A percentile compares a stretch with the other conserved stretches of the same genome.
These are phyloP conservation scores for Globisporangium barbulae DNA, from an alignment of 352 stramenopile genomes.

Conservation along the genomic window DNA sequence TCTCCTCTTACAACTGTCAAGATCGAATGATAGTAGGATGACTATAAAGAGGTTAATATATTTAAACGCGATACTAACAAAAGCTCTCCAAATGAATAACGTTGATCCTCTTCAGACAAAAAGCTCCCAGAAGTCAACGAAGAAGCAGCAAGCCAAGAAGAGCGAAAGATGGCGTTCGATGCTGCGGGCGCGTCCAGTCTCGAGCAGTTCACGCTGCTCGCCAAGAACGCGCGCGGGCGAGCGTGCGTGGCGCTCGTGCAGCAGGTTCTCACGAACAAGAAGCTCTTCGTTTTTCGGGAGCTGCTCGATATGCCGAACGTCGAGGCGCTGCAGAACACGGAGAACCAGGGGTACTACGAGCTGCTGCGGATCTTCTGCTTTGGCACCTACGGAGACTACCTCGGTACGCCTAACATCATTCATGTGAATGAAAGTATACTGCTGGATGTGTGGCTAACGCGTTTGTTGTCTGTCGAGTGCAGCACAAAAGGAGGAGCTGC, in stretches of 20 bases:
- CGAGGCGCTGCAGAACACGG: constrained; percentile 67
- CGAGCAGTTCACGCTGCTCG: constrained; percentile 92
- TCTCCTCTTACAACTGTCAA: no score
- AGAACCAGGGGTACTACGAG: constrained; percentile 74
- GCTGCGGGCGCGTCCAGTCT: constrained; percentile 62
- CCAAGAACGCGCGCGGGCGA: constrained; percentile 85
- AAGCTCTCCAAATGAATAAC: neutral
- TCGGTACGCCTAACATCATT: constrained; percentile 34
- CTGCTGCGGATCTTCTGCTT: constrained; percentile 91
- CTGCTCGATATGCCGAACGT: constrained; percentile 91
- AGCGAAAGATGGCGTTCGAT: constrained; percentile 57
- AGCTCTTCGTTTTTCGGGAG: constrained; percentile 93
- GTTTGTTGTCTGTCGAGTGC: neutral
- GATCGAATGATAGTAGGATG: no score
- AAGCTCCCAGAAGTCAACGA: neutral
- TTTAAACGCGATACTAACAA: neutral
- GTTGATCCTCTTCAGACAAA: neutral
- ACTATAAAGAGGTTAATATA: no score
- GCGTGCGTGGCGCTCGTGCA: constrained; percentile 92
- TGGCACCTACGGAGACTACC: constrained; percentile 83
- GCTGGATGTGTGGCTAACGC: neutral
- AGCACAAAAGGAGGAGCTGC: constrained; percentile 62
- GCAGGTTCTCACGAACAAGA: constrained; percentile 90
- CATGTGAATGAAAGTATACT: neutral
- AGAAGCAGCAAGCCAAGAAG: neutral